Evolutionary conservation across 768 basidiomycete genomes (phyloP), one percentile per base, ranked within the genome.

Genomic region (Russula emetica): DNA sequence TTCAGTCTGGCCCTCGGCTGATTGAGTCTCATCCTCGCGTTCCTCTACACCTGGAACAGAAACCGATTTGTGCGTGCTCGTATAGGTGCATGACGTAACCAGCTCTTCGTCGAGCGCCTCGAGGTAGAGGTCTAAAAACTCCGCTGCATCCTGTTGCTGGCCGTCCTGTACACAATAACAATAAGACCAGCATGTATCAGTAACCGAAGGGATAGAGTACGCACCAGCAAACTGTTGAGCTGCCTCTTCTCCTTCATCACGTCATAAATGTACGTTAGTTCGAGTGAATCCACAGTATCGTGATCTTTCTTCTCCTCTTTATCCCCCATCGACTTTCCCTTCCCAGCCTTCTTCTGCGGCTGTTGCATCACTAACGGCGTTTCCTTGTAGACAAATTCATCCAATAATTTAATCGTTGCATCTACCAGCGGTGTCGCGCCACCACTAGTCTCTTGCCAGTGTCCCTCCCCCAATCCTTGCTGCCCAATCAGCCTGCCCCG

Each of bases 171-270:
- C 28, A 44, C 52, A 6, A 34, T 66, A 13, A 42, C 6, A 28
- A 36, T 66, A 14, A 42, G 8, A n/a, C 68, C 57, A 30, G 61
- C 38, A 28, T 24, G 14, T 10, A 40, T 54, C 7, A 49, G 52
- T 18, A 30, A 45, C 42, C 50, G 3, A 28, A 3, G 4, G 8
- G 3, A n/a, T 45, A 7, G 9, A 10, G 26, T 34, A 82, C 86
- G 69, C 67, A 92, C 91, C 75, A 45, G 44, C 88, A 78, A 94
- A 97, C 97, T 47, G 94, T 94, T 71, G 24, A 98, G 98, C 67
- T 90, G 81, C 76, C 92, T 92, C 76, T 45, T 45, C 44, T n/a
- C 44, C 44, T 91, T 92, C 82, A 97, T 84, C n/a, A 92, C 94
- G 68, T 94, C 91, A 74, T 97, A 97, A 28, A 98, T 83, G 68